Conservation (phyloP, 2,329 filamentous ascomycete genomes). For the Aspergillus proliferans region DNA sequence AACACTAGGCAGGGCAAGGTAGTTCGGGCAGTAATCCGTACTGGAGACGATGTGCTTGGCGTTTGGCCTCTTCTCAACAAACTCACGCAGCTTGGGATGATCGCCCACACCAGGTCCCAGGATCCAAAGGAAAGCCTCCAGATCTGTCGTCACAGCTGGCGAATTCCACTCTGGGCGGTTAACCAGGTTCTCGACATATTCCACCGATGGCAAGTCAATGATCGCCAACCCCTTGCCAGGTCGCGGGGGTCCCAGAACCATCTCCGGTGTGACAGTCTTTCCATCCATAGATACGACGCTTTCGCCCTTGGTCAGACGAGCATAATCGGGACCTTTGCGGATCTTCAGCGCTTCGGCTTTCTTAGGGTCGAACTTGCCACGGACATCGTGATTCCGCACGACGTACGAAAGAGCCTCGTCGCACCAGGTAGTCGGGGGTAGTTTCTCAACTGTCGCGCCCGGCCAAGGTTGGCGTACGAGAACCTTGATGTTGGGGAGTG, state of each 20-base stretch:
- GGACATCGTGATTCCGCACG: conserved; percentile 65
- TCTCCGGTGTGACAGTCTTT: conserved; percentile 68
- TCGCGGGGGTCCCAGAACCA: conserved; percentile 67
- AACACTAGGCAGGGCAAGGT: conserved; percentile 62
- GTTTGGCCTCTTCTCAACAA: conserved; percentile 57
- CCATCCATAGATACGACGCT: conserved; percentile 61
- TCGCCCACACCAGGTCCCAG: conserved; percentile 62
- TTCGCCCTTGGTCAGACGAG: conserved; percentile 56
- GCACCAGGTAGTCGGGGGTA: conserved; percentile 64
- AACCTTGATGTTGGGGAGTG: conserved; percentile 61
- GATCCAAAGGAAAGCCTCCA: conserved; percentile 73
- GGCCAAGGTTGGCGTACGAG: conserved; percentile 75
- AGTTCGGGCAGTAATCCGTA: conserved; percentile 67
- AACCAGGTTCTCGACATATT: conserved; percentile 66
- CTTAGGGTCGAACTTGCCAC: conserved; percentile 71
- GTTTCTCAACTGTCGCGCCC: conserved; percentile 53
- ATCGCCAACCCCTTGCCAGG: conserved; percentile 70
- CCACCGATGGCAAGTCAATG: conserved; percentile 65
- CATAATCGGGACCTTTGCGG: conserved; percentile 52
- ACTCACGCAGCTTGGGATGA: conserved; percentile 59
- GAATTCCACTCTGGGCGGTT: conserved; percentile 66
- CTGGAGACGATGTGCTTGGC: conserved; percentile 74
- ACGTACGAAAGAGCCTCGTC: conserved; percentile 77
- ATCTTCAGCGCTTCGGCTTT: conserved; percentile 63
- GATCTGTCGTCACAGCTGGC: conserved; percentile 57